Conservation (phyloP, 768 basidiomycete species). For the Porpolomopsis calyptriformis region DNA sequence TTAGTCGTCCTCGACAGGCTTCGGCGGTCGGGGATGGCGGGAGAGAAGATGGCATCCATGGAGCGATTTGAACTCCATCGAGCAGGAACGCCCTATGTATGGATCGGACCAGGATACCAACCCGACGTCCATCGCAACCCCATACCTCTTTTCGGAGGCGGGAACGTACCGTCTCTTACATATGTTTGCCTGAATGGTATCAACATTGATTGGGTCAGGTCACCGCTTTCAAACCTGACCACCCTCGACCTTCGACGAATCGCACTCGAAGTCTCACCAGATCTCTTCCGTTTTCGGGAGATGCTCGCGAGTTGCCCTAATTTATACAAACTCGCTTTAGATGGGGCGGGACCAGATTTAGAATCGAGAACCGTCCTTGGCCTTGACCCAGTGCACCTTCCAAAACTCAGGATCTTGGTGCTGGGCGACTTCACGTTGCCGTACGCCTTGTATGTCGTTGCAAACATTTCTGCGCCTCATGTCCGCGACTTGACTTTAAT, state of each 20-base stretch:
- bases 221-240: constrained; percentile 42
- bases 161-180: constrained; percentile 31
- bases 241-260: constrained; percentile 57
- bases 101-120: constrained; percentile 32
- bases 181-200: constrained; percentile 49
- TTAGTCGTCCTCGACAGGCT: constrained; percentile 43
- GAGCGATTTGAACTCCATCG: constrained; percentile 60
- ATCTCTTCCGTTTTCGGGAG: constrained; percentile 38
- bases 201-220: constrained; percentile 47
- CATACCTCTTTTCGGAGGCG: constrained; percentile 42
- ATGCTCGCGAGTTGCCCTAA: constrained; percentile 40
- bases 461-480: constrained; percentile 45
- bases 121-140: constrained; percentile 23
- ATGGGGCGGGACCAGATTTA: constrained; percentile 49
- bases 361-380: constrained; percentile 13
- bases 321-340: constrained; percentile 45
- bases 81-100: constrained; percentile 35
- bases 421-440: constrained; percentile 44
- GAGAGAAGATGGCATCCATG: constrained; percentile 33
- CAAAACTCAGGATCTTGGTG: constrained; percentile 39
- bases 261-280: constrained; percentile 41
- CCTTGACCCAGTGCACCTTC: constrained; percentile 35
- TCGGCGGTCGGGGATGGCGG: constrained; percentile 22
- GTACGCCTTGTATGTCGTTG: constrained; percentile 38
- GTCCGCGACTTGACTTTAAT: constrained; percentile 49